phyloP scores from a whole-genome alignment of 495 filamentous ascomycete genomes.

The Penicillium ochrochloron region DNA sequence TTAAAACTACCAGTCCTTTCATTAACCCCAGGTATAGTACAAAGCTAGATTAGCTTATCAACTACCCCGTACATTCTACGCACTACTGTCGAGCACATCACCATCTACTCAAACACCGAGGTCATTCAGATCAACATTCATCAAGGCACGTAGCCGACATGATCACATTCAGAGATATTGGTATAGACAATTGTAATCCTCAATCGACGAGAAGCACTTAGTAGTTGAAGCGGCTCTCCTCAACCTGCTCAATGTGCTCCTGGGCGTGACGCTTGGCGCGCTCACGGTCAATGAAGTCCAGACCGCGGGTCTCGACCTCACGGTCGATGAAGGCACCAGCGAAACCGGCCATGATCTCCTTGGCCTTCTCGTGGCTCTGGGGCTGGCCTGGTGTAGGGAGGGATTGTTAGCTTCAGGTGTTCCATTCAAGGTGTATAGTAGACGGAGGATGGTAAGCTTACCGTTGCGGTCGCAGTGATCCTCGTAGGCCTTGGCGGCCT shows the following conservation, averaged over 20 bases:
- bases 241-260: constrained; percentile 56
- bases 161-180: background rate
- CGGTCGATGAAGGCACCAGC: constrained; percentile 75
- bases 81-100: background rate
- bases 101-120: background rate
- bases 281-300: constrained; percentile 69
- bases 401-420: background rate
- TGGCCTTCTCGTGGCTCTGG: constrained; percentile 67
- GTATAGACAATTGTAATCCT: background rate
- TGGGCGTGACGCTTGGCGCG: constrained; percentile 65
- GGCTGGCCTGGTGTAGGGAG: constrained; percentile 55
- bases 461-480: constrained; percentile 65
- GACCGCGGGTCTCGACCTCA: constrained; percentile 70
- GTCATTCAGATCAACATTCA: background rate
- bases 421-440: background rate
- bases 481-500: constrained; percentile 75
- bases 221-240: constrained; percentile 11
- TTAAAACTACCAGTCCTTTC: too few species aligned
- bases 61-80: background rate
- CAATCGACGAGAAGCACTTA: background rate
- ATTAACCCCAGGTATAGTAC: too few species aligned
- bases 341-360: constrained; percentile 71
- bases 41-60: too few species aligned
- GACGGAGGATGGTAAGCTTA: constrained; percentile 27
- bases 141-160: background rate